phyloP scores from a whole-genome alignment of 1,284 basidiomycete species.

The Austroboletus olivaceoglutinosus region DNA sequence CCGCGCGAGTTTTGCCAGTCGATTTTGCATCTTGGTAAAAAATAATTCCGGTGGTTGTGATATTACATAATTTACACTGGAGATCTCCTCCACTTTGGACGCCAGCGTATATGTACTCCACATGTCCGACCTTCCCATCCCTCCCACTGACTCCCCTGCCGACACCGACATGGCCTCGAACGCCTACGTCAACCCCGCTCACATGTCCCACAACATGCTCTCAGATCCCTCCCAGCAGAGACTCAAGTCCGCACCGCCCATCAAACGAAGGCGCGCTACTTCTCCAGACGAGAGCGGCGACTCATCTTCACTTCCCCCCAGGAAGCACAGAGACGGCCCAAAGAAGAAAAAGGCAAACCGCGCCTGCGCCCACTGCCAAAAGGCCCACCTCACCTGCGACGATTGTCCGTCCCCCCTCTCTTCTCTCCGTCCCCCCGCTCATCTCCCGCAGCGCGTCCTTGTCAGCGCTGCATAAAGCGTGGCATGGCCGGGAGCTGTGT shows the following conservation, averaged over 20 bases:
- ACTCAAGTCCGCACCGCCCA: conserved; percentile 12
- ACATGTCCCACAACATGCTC: conserved; percentile 23
- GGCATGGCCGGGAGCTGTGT: conserved; percentile 87
- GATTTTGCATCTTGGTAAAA: conserved; percentile 10
- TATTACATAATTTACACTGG: conserved; percentile 14
- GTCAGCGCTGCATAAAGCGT: conserved; percentile 92
- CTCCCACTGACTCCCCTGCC: conserved; percentile 1
- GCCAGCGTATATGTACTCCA: conserved; percentile 18
- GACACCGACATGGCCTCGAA: conserved; percentile 9
- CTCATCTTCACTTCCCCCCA: conserved; percentile 40
- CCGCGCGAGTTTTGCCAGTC: conserved; percentile 34
- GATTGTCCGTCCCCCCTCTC: conserved; percentile 64
- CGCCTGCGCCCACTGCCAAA: conserved; percentile 94
- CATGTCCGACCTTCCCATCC: conserved; percentile 9
- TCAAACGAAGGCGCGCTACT: conserved; percentile 44
- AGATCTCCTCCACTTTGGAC: conserved; percentile 11
- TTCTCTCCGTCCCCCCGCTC: conserved; percentile 12
- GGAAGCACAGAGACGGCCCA: conserved; percentile 63
- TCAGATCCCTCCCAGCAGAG: conserved; percentile 11
- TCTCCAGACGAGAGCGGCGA: conserved; percentile 51
- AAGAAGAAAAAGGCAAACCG: conserved; percentile 93
- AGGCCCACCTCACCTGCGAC: conserved; percentile 95
- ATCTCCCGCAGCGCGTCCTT: conserved; percentile 75
- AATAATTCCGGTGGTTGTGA: not conserved
- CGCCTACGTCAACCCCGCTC: conserved; percentile 28